phyloP scores from a whole-genome alignment of 805 yeast genomes.

The Yamadazyma phyllophila region DNA sequence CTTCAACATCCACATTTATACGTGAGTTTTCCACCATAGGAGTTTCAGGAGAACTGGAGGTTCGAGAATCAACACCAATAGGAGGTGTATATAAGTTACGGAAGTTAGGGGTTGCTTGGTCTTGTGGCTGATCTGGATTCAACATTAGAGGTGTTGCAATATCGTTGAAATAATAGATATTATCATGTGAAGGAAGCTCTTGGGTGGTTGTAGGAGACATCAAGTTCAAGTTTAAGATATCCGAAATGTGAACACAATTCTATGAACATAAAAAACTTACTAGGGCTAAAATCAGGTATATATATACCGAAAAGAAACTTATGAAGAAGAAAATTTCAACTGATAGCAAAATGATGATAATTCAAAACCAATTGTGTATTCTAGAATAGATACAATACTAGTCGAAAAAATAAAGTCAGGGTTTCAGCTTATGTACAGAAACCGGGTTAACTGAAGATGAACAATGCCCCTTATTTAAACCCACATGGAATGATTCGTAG shows the following conservation, averaged over 20 bases:
- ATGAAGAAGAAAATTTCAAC: no score
- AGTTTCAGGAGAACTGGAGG: neutral
- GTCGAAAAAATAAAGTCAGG: neutral
- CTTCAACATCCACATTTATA: no score
- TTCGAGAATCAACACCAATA: neutral
- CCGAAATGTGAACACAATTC: neutral
- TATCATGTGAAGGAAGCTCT: neutral
- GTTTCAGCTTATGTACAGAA: neutral
- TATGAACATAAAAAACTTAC: neutral
- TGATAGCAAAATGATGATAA: neutral
- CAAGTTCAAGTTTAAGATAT: neutral
- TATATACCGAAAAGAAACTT: no score
- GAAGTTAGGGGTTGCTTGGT: neutral
- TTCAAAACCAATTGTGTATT: neutral
- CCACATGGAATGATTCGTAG: no score
- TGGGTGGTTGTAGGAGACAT: conserved; percentile 2
- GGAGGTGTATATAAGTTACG: neutral
- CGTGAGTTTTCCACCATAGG: no score
- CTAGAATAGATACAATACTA: neutral
- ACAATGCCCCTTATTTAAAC: no score
- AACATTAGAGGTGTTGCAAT: neutral
- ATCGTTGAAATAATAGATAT: neutral
- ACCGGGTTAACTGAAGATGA: no score
- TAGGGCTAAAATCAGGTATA: neutral
- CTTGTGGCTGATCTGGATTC: neutral